phyloP scores from a whole-genome alignment of 2,329 filamentous ascomycete species.

The Sporothrix schenckii region DNA sequence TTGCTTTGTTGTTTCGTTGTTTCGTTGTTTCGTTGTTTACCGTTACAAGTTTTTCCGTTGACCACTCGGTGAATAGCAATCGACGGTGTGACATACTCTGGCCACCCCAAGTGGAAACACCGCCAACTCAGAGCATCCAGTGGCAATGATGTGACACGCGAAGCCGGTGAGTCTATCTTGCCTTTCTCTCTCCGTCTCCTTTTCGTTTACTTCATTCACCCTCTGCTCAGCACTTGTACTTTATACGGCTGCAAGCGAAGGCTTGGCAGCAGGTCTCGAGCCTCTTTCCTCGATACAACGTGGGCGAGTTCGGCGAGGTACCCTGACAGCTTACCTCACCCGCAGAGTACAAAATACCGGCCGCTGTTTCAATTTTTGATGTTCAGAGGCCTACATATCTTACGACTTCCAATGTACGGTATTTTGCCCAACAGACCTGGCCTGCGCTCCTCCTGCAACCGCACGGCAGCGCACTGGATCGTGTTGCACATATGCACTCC shows the following conservation, averaged over 20 bases:
- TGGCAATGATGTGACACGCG: not conserved
- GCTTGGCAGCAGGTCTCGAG: conserved; percentile 21
- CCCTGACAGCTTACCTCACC: not conserved
- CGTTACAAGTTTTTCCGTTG: not conserved
- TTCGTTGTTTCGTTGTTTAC: not conserved
- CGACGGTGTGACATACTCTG: not conserved
- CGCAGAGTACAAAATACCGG: not conserved
- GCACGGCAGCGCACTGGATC: conserved; percentile 21
- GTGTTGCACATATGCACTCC: not conserved
- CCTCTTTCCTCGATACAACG: conserved; percentile 20
- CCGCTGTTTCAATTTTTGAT: no score
- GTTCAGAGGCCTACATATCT: no score
- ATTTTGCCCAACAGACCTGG: not conserved
- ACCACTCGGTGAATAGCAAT: conserved; percentile 1
- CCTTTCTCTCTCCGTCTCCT: not conserved
- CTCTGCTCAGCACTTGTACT: not conserved
- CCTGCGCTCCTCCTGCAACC: not conserved
- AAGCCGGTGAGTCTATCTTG: no score
- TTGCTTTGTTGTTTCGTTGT: no score
- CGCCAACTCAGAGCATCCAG: not conserved
- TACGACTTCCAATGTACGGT: no score
- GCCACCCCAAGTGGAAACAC: conserved; percentile 2
- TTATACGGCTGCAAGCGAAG: conserved; percentile 18
- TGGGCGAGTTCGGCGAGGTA: not conserved
- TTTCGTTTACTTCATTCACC: not conserved